Conservation (phyloP, 148 eudicot species). For the Fagopyrum esculentum region DNA sequence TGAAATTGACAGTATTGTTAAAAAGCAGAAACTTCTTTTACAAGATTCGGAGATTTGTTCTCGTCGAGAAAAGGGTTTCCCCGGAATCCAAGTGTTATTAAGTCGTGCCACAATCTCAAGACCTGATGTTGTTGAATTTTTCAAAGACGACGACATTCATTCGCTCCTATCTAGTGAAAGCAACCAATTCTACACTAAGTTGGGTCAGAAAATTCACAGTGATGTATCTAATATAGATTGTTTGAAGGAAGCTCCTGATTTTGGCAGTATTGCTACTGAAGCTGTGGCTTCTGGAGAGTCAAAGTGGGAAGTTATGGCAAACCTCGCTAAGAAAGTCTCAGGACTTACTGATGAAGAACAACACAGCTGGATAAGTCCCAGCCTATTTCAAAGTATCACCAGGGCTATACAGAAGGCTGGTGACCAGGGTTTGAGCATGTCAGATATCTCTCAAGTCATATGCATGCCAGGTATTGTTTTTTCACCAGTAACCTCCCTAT, state of each 20-base stretch:
- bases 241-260: constrained; percentile 33
- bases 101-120: constrained; percentile 41
- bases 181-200: constrained; percentile 25
- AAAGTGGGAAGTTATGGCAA: constrained; percentile 71
- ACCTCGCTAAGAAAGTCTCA: constrained; percentile 34
- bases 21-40: constrained; percentile 28
- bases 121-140: constrained; percentile 31
- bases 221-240: constrained; percentile 20
- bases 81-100: constrained; percentile 64
- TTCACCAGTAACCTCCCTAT: background rate
- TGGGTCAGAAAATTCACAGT: constrained; percentile 28
- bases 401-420: constrained; percentile 72
- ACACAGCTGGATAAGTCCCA: constrained; percentile 28
- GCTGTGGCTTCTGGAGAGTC: constrained; percentile 39
- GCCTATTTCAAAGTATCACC: constrained; percentile 45
- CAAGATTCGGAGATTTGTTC: constrained; percentile 53
- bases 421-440: constrained; percentile 84
- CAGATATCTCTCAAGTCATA: constrained; percentile 44
- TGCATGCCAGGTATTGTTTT: constrained; percentile 44
- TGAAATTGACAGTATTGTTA: constrained; percentile 38
- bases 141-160: constrained; percentile 28
- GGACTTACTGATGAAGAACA: constrained; percentile 24
- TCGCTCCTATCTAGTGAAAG: constrained; percentile 27
- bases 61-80: constrained; percentile 91
- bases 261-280: constrained; percentile 23